Evolutionary conservation across 2,329 filamentous ascomycete species (phyloP).

Genomic region (Colletotrichum orbiculare): DNA sequence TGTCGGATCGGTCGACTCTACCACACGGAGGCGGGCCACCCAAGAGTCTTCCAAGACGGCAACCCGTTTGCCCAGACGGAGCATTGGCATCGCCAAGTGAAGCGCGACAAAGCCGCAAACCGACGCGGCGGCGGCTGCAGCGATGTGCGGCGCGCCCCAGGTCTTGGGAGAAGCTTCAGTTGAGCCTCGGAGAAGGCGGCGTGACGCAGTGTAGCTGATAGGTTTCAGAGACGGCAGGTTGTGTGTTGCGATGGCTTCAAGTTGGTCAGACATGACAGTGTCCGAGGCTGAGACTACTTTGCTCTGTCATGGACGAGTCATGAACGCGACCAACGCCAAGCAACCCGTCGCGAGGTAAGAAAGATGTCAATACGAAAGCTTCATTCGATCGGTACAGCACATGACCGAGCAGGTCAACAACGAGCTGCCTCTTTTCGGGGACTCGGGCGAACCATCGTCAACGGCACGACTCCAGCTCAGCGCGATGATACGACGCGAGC

Average conservation of each 20-base stretch:
- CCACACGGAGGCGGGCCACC: not conserved
- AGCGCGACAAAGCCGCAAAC: conserved; percentile 6
- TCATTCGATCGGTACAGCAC: not conserved
- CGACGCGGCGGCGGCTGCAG: conserved; percentile 1
- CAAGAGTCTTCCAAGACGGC: conserved; percentile 34
- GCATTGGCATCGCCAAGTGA: conserved; percentile 31
- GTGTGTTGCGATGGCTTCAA: not conserved
- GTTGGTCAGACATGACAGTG: not conserved
- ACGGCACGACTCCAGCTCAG: not conserved
- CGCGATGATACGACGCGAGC: too few species aligned
- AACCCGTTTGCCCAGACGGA: conserved; percentile 30
- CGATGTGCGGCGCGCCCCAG: not conserved
- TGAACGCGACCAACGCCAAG: conserved; percentile 1
- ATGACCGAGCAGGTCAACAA: not conserved
- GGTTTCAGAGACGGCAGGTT: not conserved
- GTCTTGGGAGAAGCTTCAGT: conserved; percentile 6
- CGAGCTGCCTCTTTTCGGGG: not conserved
- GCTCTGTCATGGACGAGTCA: not conserved
- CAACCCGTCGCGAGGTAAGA: not conserved
- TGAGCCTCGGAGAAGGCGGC: not conserved
- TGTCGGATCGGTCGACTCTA: too few species aligned
- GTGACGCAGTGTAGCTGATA: not conserved
- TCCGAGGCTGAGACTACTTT: not conserved
- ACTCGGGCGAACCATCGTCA: not conserved
- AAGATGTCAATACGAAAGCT: conserved; percentile 13